A percentile compares a stretch with the other conserved stretches of the same genome.
phyloP scores from a whole-genome alignment of 1,139 yeast species.

The Blastobotrys indianensis region DNA sequence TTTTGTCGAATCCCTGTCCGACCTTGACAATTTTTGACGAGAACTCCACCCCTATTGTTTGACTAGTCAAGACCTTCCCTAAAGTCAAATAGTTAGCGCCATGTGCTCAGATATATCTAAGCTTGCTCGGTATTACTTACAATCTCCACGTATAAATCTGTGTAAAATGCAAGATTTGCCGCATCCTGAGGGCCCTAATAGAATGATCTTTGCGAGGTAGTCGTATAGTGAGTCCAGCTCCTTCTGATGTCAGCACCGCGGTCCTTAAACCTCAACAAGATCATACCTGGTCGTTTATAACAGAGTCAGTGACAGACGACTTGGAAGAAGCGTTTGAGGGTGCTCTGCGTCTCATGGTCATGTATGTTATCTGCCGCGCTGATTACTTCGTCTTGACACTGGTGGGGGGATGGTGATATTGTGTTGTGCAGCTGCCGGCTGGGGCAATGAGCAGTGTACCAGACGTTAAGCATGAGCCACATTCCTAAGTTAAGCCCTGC shows the following conservation, averaged over 20 bases:
- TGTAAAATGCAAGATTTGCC: slow-evolving; percentile 44
- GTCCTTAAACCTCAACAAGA: background rate
- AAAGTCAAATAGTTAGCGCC: background rate
- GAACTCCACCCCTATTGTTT: slow-evolving; percentile 49
- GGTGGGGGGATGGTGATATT: background rate
- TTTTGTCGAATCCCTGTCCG: slow-evolving; percentile 30
- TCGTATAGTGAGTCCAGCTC: slow-evolving; percentile 36
- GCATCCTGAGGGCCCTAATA: slow-evolving; percentile 43
- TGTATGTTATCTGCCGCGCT: background rate
- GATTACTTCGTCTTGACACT: background rate
- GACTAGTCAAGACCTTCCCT: slow-evolving; percentile 35
- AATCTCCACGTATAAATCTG: slow-evolving; percentile 39
- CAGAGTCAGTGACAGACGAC: slow-evolving; percentile 22
- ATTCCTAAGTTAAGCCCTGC: no score
- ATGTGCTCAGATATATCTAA: no score
- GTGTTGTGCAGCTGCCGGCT: background rate
- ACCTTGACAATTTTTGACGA: slow-evolving; percentile 40
- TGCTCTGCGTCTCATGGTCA: slow-evolving; percentile 26
- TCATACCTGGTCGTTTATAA: slow-evolving; percentile 21
- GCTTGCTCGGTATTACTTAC: slow-evolving; percentile 22
- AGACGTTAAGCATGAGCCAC: no score
- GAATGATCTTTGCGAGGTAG: slow-evolving; percentile 41
- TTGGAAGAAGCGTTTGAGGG: slow-evolving; percentile 27
- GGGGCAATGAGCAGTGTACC: no score
- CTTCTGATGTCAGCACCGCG: slow-evolving; percentile 13